These are phyloP conservation scores for Arxiozyma heterogenica DNA, from an alignment of 1,139 yeast genomes.

Conservation along the genomic window DNA sequence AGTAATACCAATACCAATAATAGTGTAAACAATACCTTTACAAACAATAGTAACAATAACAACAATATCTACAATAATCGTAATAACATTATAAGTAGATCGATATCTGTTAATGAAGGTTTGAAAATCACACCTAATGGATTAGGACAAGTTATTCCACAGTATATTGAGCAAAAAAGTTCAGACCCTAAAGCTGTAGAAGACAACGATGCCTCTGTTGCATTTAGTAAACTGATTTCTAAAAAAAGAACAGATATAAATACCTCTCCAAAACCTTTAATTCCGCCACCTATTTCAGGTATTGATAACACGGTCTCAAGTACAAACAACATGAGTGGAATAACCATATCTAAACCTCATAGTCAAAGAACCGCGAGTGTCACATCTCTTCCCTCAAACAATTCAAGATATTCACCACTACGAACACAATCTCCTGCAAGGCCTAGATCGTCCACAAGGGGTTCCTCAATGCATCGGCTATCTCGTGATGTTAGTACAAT, in stretches of 20 bases:
- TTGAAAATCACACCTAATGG: not conserved
- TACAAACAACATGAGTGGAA: constrained; percentile 2
- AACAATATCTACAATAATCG: not conserved
- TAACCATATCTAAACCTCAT: constrained; percentile 1
- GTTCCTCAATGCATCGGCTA: constrained; percentile 18
- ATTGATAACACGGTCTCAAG: not conserved
- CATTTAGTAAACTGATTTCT: constrained; percentile 29
- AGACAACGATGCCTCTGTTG: constrained; percentile 31
- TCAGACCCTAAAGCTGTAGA: constrained; percentile 8
- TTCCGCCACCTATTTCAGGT: constrained; percentile 1
- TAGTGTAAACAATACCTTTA: too few species aligned
- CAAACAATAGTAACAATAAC: too few species aligned
- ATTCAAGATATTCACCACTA: constrained; percentile 25
- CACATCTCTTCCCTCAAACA: constrained; percentile 20
- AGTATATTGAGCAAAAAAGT: constrained; percentile 1
- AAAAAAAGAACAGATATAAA: constrained; percentile 28
- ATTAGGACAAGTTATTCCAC: not conserved
- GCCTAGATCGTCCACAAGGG: constrained; percentile 24
- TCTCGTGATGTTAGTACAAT: constrained; percentile 20
- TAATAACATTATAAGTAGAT: not conserved
- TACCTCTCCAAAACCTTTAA: constrained; percentile 18
- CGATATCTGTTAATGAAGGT: not conserved
- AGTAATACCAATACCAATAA: too few species aligned
- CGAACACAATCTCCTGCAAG: constrained; percentile 27
- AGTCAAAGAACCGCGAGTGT: constrained; percentile 20